These are phyloP conservation scores for Trichoderma gamsii DNA, from an alignment of 495 filamentous ascomycete genomes.

Conservation along the genomic window DNA sequence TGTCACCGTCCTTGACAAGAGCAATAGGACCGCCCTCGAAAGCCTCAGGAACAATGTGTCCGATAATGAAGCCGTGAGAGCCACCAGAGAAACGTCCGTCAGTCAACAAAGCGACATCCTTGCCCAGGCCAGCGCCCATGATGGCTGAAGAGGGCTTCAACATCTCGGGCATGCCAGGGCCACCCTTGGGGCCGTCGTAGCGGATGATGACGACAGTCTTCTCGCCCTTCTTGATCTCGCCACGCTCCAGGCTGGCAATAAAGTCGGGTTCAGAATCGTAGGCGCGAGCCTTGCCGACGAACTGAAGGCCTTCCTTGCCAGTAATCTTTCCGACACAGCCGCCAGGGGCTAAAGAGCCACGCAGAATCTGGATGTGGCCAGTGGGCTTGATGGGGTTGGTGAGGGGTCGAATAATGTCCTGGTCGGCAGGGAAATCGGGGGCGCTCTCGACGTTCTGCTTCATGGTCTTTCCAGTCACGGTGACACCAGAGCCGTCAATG, in stretches of 20 bases:
- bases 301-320: slow-evolving; percentile 88
- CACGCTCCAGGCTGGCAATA: slow-evolving; percentile 67
- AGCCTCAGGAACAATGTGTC: slow-evolving; percentile 67
- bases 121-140: slow-evolving; percentile 78
- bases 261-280: slow-evolving; percentile 83
- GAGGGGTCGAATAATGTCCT: slow-evolving; percentile 87
- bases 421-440: slow-evolving; percentile 72
- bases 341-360: slow-evolving; percentile 82
- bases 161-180: slow-evolving; percentile 85
- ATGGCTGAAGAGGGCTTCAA: slow-evolving; percentile 75
- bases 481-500: slow-evolving; percentile 81
- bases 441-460: slow-evolving; percentile 80
- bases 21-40: slow-evolving; percentile 65
- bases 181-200: slow-evolving; percentile 82
- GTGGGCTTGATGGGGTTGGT: slow-evolving; percentile 88
- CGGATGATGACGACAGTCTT: slow-evolving; percentile 97
- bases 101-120: slow-evolving; percentile 76
- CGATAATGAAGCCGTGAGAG: slow-evolving; percentile 73
- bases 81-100: slow-evolving; percentile 75
- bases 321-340: slow-evolving; percentile 97
- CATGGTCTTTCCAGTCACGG: slow-evolving; percentile 90
- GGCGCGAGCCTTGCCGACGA: slow-evolving; percentile 80
- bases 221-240: slow-evolving; percentile 89
- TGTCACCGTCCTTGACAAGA: slow-evolving; percentile 62
- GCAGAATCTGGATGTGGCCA: slow-evolving; percentile 95